phyloP scores from a whole-genome alignment of 306 rosid genomes.

The Fragaria nilgerrensis region DNA sequence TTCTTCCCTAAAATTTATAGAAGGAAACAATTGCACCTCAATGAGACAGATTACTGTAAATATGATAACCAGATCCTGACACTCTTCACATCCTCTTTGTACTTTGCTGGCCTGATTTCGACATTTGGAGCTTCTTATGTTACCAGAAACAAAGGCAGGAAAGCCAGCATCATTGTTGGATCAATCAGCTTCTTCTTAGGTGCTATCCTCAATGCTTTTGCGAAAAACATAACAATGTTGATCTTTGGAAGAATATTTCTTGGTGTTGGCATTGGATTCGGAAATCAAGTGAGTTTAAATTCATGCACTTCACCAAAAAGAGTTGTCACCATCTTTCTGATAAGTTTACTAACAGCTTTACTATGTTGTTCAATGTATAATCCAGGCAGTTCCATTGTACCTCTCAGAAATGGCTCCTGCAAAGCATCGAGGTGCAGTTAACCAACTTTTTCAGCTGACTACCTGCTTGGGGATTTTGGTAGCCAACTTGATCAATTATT shows the following conservation, averaged over 20 bases:
- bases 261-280: constrained; percentile 88
- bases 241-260: constrained; percentile 77
- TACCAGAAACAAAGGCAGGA: constrained; percentile 76
- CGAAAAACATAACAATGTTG: constrained; percentile 68
- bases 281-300: constrained; percentile 67
- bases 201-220: constrained; percentile 75
- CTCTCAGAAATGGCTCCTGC: constrained; percentile 94
- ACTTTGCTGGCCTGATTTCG: constrained; percentile 77
- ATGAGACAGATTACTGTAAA: constrained; percentile 87
- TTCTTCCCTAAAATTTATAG: constrained; percentile 71
- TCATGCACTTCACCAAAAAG: neutral
- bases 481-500: constrained; percentile 66
- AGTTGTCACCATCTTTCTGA: neutral
- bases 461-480: constrained; percentile 66
- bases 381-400: constrained; percentile 85
- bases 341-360: constrained; percentile 3
- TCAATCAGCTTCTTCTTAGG: constrained; percentile 76
- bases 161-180: constrained; percentile 85
- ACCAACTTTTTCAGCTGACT: constrained; percentile 91
- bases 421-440: constrained; percentile 77
- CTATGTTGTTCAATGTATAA: constrained; percentile 11
- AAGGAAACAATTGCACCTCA: constrained; percentile 59
- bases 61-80: constrained; percentile 84
- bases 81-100: constrained; percentile 88
- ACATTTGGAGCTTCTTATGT: constrained; percentile 81